A percentile compares a stretch with the other conserved stretches of the same genome.
Conservation (phyloP, 305 asterid genomes). For the Fraxinus albicans region DNA sequence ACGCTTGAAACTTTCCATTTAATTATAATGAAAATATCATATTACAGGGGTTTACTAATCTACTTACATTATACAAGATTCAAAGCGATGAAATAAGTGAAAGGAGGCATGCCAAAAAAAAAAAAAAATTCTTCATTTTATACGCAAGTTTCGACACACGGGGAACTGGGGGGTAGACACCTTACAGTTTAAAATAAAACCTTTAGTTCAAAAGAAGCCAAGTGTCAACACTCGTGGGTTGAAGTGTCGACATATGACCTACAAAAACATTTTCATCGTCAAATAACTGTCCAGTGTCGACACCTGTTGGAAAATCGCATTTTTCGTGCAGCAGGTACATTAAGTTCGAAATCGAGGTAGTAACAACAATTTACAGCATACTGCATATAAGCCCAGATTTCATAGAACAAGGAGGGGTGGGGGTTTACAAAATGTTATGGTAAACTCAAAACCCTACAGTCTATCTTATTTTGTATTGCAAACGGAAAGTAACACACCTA, state of each 20-base stretch:
- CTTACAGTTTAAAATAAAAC: background rate
- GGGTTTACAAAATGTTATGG: background rate
- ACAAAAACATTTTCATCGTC: background rate
- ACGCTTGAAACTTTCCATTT: background rate
- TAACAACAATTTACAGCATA: background rate
- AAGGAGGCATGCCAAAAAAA: background rate
- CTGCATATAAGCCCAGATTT: background rate
- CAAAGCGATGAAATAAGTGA: background rate
- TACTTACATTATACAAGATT: background rate
- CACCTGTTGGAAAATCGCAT: background rate
- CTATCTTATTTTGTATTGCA: background rate
- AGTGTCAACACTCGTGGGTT: background rate
- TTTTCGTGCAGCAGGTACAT: background rate
- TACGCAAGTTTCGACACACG: background rate
- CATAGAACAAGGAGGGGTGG: background rate
- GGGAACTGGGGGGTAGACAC: background rate
- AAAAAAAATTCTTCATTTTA: background rate
- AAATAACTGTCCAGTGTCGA: background rate
- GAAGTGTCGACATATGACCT: background rate
- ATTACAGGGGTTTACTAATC: background rate
- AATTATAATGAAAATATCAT: background rate
- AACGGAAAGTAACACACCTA: background rate
- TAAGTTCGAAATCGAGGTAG: background rate
- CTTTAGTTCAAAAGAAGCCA: background rate
- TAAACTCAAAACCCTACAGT: background rate